Conservation (phyloP, 2,329 filamentous ascomycete species). For the Immersiporthe knoxdaviesiana region DNA sequence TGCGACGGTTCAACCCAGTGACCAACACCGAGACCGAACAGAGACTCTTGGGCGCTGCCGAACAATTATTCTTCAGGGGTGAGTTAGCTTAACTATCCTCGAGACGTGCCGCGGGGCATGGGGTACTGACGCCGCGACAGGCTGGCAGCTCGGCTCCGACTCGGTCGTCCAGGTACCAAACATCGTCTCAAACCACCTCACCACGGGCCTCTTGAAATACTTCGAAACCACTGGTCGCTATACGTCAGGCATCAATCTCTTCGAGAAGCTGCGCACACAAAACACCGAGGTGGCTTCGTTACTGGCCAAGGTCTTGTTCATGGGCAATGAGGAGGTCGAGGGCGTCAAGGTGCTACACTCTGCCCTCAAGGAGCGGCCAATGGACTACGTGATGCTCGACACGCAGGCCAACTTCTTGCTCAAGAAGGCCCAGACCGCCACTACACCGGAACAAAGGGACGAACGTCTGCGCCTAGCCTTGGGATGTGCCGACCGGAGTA, state of each 20-base stretch:
- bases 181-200: slow-evolving; percentile 93
- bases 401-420: slow-evolving; percentile 91
- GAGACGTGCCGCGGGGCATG: too few relatives aligned
- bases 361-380: slow-evolving; percentile 85
- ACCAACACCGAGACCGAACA: slow-evolving; percentile 99
- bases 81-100: slow-evolving; percentile 30
- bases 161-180: slow-evolving; percentile 97
- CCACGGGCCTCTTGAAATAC: slow-evolving; percentile 90
- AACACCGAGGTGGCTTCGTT: slow-evolving; percentile 95
- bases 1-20: slow-evolving; percentile 94
- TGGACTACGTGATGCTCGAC: slow-evolving; percentile 97
- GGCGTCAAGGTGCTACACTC: slow-evolving; percentile 87
- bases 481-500: slow-evolving; percentile 91
- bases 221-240: slow-evolving; percentile 95
- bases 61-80: slow-evolving; percentile 94
- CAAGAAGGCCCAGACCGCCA: slow-evolving; percentile 70
- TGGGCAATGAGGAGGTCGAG: slow-evolving; percentile 96
- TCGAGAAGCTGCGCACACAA: slow-evolving; percentile 89
- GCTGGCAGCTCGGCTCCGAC: slow-evolving; percentile 94
- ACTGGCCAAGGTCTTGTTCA: slow-evolving; percentile 86
- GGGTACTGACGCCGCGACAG: slow-evolving; percentile 47
- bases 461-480: slow-evolving; percentile 82
- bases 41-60: slow-evolving; percentile 90
- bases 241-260: slow-evolving; percentile 93
- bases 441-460: slow-evolving; percentile 58